Percentiles rank a stretch among this genome's conserved stretches.
phyloP scores from a whole-genome alignment of 768 basidiomycete genomes.

The Termitomyces sp. region DNA sequence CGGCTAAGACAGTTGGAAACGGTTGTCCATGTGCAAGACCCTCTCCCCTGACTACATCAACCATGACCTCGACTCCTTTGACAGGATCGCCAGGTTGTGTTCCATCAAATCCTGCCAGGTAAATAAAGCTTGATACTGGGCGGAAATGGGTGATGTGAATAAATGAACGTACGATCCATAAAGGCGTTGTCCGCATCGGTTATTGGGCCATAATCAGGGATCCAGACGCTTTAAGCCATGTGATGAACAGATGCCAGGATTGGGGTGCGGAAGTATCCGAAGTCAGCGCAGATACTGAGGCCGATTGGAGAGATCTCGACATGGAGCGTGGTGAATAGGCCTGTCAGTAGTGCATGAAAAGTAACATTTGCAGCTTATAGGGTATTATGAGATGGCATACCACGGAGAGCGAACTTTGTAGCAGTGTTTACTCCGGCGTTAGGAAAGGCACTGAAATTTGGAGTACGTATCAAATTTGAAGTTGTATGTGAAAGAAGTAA shows the following conservation, averaged over 20 bases:
- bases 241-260: slow-evolving; percentile 27
- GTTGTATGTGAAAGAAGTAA: too few relatives aligned
- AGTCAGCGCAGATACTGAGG: slow-evolving; percentile 32
- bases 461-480: not conserved
- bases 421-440: slow-evolving; percentile 1
- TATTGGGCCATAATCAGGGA: slow-evolving; percentile 28
- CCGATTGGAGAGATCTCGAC: slow-evolving; percentile 36
- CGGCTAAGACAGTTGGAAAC: slow-evolving; percentile 33
- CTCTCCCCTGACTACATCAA: slow-evolving; percentile 31
- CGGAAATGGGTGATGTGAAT: too few relatives aligned
- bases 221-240: slow-evolving; percentile 24
- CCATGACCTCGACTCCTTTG: slow-evolving; percentile 27
- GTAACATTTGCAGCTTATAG: too few relatives aligned
- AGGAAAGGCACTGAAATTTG: not conserved
- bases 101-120: slow-evolving; percentile 30
- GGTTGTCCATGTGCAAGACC: slow-evolving; percentile 33
- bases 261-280: slow-evolving; percentile 36
- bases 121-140: too few relatives aligned
- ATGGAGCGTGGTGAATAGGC: slow-evolving; percentile 27
- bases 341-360: not conserved
- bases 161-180: slow-evolving; percentile 20
- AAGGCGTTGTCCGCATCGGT: slow-evolving; percentile 19
- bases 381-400: slow-evolving; percentile 11
- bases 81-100: slow-evolving; percentile 34
- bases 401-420: slow-evolving; percentile 36